These are phyloP conservation scores for Pichia sp. DNA, from an alignment of 1,139 yeast genomes.

Conservation along the genomic window DNA sequence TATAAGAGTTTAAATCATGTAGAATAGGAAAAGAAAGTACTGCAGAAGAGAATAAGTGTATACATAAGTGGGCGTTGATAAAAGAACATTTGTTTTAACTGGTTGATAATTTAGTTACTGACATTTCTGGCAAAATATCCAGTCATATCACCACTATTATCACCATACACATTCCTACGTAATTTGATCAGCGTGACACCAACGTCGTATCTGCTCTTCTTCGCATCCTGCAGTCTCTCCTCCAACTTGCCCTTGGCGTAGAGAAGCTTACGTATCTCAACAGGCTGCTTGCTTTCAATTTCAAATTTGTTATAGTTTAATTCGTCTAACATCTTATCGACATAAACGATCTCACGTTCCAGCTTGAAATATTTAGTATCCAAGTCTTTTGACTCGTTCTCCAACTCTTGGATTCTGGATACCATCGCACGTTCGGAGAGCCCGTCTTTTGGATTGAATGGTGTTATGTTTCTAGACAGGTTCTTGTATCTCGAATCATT, in stretches of 20 bases:
- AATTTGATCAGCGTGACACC: slow-evolving; percentile 30
- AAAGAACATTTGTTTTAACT: no score
- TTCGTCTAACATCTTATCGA: slow-evolving; percentile 24
- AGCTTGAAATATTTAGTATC: slow-evolving; percentile 28
- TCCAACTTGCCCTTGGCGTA: slow-evolving; percentile 30
- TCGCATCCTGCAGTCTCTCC: slow-evolving; percentile 28
- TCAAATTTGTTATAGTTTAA: slow-evolving; percentile 13
- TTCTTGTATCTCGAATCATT: slow-evolving; percentile 15
- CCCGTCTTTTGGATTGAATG: slow-evolving; percentile 18
- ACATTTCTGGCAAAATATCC: slow-evolving; percentile 26
- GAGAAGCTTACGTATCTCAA: slow-evolving; percentile 27
- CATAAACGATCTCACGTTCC: slow-evolving; percentile 31
- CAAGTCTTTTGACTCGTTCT: slow-evolving; percentile 20
- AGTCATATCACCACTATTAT: slow-evolving; percentile 30
- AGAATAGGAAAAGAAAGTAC: background rate
- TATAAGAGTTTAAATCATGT: no score
- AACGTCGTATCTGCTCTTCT: slow-evolving; percentile 31
- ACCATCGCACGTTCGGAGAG: slow-evolving; percentile 11
- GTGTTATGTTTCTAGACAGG: slow-evolving; percentile 19
- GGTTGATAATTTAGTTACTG: slow-evolving; percentile 10
- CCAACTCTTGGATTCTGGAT: slow-evolving; percentile 22
- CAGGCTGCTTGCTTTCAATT: slow-evolving; percentile 20
- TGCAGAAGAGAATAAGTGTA: background rate
- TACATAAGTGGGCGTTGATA: no score
- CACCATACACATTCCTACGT: slow-evolving; percentile 30